Percentiles rank a stretch among this genome's conserved stretches.
These are phyloP conservation scores for Sugiyamaella japonica DNA, from an alignment of 1,139 yeast genomes.

Conservation along the genomic window DNA sequence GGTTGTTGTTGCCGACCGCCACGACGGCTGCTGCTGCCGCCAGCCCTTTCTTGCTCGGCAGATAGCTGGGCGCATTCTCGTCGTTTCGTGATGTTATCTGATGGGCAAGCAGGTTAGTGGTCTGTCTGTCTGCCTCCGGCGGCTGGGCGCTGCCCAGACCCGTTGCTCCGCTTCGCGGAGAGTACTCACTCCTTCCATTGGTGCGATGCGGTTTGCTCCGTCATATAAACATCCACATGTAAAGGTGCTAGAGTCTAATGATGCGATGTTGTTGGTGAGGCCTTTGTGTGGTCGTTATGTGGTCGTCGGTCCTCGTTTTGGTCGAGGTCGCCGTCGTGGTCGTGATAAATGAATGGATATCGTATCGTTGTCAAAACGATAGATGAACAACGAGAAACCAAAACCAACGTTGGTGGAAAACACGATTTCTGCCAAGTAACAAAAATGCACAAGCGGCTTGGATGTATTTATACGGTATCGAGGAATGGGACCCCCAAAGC, in stretches of 20 bases:
- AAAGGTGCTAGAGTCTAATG: too few relatives aligned
- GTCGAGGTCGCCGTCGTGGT: neutral
- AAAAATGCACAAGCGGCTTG: constrained; percentile 10
- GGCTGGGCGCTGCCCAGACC: neutral
- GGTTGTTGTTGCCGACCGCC: constrained; percentile 11
- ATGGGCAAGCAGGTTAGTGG: neutral
- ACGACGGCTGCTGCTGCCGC: constrained; percentile 17
- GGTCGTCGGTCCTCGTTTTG: neutral
- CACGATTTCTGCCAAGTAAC: neutral
- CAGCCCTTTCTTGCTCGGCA: constrained; percentile 2
- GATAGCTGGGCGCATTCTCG: constrained; percentile 13
- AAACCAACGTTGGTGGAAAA: neutral
- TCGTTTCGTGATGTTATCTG: constrained; percentile 9
- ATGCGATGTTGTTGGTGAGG: neutral
- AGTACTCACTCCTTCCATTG: constrained; percentile 11
- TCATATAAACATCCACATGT: neutral
- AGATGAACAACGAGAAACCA: neutral
- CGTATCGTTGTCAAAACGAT: neutral
- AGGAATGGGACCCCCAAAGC: constrained; percentile 21
- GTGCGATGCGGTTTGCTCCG: neutral
- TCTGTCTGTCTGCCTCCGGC: neutral
- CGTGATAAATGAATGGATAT: neutral
- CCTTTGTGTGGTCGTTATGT: neutral
- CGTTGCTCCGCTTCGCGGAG: neutral
- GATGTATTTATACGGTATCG: constrained; percentile 13